Evolutionary conservation across 352 stramenopile genomes (phyloP), one percentile per base, ranked within the genome.

Genomic region (Elongisporangium prolatum): DNA sequence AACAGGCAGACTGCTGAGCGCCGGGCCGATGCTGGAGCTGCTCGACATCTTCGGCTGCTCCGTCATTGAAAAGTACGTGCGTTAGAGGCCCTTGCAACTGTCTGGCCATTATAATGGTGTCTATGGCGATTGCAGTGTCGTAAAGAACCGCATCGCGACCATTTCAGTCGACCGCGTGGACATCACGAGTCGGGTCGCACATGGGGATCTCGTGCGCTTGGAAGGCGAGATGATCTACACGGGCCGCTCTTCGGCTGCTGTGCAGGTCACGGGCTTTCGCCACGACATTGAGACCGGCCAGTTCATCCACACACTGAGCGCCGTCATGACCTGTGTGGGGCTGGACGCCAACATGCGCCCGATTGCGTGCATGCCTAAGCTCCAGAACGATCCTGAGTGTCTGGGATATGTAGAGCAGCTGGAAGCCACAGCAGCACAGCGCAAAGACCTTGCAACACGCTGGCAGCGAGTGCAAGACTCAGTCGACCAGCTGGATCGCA

Each of bases 321-420:
- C 80, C 11, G 86, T 84, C 62, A 88, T 90, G 76, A 84, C 80
- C 57, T 84, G 71, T 54, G 80, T 90, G 22, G 80, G 77, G 34
- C 59, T 90, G 55, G 75, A 90, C 58, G 69, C 77, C 58, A 72
- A 86, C 64, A 84, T 81, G 66, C 77, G 74, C 8, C 75, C 80
- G 24, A 74, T 71, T 25, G 73, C 75, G 16, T 72, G 75, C 0
- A 67, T 90, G 9, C 77, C 80, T 4, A 74, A 75, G 13, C 57
- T 90, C 28, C 59, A 24, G 2, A 52, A 67, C 22, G 68, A 85
- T 54, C 63, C 65, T 1, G 57, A 66, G 10, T 71, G 79, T 59
- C 60, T 64, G 2, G 70, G 70, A 10, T 80, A 88, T 52, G 64
- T 86, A 4, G 56, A 65, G 21, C 74, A 84, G 50, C 64, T 87